phyloP scores from a whole-genome alignment of 441 rosid species.

The Gossypium davidsonii region DNA sequence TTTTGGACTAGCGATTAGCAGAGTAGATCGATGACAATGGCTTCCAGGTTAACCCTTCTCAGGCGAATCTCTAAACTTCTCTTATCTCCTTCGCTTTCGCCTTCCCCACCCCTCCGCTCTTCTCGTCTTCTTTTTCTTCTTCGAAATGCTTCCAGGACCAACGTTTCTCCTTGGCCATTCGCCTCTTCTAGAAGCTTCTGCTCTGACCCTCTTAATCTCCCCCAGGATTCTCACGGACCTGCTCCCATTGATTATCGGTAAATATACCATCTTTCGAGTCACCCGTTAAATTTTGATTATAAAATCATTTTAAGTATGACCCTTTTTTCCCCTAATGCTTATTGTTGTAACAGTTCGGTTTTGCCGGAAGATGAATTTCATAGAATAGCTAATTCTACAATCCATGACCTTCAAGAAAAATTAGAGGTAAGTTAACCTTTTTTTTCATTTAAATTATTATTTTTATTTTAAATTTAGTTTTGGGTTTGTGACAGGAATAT shows the following conservation, averaged over 20 bases:
- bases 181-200: conserved; percentile 43
- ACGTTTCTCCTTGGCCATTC: neutral
- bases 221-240: conserved; percentile 41
- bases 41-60: conserved; percentile 34
- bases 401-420: conserved; percentile 71
- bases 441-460: neutral
- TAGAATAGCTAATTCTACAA: conserved; percentile 61
- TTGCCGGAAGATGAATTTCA: conserved; percentile 87
- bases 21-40: conserved; percentile 30
- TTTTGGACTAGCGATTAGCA: neutral
- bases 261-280: neutral
- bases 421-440: conserved; percentile 45
- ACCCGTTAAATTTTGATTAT: neutral
- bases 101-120: conserved; percentile 1
- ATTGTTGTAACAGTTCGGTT: conserved; percentile 49
- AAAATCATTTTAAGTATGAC: neutral
- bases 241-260: conserved; percentile 58
- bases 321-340: conserved; percentile 9
- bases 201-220: conserved; percentile 24
- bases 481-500: conserved; percentile 49
- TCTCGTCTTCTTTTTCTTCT: conserved; percentile 12
- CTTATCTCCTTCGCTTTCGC: conserved; percentile 13
- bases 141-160: conserved; percentile 5
- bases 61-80: conserved; percentile 36
- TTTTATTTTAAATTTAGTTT: neutral